Evolutionary conservation across 2,329 filamentous ascomycete species (phyloP).

Genomic region (Aspergillus felis): DNA sequence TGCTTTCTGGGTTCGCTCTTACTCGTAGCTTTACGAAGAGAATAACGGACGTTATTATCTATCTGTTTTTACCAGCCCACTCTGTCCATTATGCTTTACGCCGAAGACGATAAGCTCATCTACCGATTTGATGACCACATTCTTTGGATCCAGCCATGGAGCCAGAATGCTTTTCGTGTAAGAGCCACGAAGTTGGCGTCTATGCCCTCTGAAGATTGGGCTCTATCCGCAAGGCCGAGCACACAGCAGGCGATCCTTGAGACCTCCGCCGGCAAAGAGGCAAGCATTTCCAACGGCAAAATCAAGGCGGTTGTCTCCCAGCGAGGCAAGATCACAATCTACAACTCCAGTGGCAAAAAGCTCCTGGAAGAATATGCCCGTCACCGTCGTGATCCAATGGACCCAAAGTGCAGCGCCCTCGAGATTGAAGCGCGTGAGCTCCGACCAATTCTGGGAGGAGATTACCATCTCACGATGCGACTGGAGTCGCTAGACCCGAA

Average conservation of each 20-base stretch:
- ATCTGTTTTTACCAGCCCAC: not conserved
- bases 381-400: conserved; percentile 47
- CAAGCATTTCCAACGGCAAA: conserved; percentile 47
- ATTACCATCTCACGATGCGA: conserved; percentile 56
- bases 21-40: not conserved
- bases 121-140: conserved; percentile 38
- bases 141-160: conserved; percentile 39
- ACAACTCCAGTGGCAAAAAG: conserved; percentile 38
- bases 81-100: conserved; percentile 26
- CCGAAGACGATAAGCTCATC: conserved; percentile 31
- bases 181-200: conserved; percentile 35
- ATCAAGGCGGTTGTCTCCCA: conserved; percentile 47
- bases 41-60: not conserved
- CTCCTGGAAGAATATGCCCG: conserved; percentile 54
- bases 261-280: conserved; percentile 22
- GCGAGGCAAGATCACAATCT: conserved; percentile 50
- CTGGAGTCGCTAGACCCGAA: conserved; percentile 53
- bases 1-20: not conserved
- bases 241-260: conserved; percentile 11
- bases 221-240: conserved; percentile 24
- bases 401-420: conserved; percentile 58
- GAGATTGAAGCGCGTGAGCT: conserved; percentile 57
- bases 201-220: conserved; percentile 37
- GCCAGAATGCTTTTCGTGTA: conserved; percentile 36
- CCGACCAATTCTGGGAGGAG: conserved; percentile 49